Evolutionary conservation across 371 early-diverging fungal genomes (phyloP), one percentile per base, ranked within the genome.

Genomic region (Batrachochytrium dendrobatidis): DNA sequence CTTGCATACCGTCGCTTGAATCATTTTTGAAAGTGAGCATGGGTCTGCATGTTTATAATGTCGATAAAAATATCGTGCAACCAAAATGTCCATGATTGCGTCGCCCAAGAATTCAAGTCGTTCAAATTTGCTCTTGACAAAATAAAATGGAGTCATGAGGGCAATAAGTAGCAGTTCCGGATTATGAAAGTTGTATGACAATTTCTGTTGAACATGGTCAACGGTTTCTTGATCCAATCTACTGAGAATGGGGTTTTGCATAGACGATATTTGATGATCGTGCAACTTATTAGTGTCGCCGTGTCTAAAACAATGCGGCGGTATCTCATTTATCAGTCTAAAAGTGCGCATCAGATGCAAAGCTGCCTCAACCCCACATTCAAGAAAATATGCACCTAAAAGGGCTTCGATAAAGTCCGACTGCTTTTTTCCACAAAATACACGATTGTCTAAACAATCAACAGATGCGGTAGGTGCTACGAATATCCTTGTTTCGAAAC

Each of bases 51-150:
- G n/a, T n/a, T n/a, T n/a, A n/a, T n/a, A n/a, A n/a, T n/a, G n/a
- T 20, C 81, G 65, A 61, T 79, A 94, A 52, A 91, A 85, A 55
- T 88, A 84, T 18, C 81, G 73, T n/a, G 90, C 86, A 0, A 91
- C 77, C 55, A 90, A 68, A 64, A 85, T 89, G 69, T 94, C 95
- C 43, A 96, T 60, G 12, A 96, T 79, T 0, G 95, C 91, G 68
- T 96, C 95, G 8, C 97, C 97, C 51, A 95, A 63, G 61, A 89
- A 95, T 71, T 96, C 95, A 3, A 96, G 75, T 2, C 94, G 87
- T 68, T 95, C 87, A 64, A 94, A 95, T 60, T 87, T 89, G n/a
- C n/a, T n/a, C n/a, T n/a, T n/a, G n/a, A n/a, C n/a, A n/a, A n/a
- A n/a, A n/a, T n/a, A n/a, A n/a, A n/a, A n/a, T n/a, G n/a, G n/a